Evolutionary conservation across 768 basidiomycete species (phyloP).

Genomic region (Suillus alpinus): DNA sequence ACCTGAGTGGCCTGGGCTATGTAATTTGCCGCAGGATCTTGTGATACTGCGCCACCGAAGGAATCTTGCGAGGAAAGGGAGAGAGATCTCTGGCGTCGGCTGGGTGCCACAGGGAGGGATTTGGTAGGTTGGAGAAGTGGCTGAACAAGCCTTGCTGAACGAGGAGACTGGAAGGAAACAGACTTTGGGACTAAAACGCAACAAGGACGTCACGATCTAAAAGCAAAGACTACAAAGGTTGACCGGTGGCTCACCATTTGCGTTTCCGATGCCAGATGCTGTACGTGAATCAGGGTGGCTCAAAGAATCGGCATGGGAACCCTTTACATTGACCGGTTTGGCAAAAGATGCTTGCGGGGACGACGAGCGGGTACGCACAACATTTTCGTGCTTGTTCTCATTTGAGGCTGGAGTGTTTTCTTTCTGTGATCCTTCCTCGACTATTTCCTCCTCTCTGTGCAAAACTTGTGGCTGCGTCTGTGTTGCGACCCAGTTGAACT

Average conservation of each 20-base stretch:
- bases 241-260: slow-evolving; percentile 28
- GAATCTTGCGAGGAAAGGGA: slow-evolving; percentile 56
- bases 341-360: slow-evolving; percentile 26
- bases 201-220: slow-evolving; percentile 25
- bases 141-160: slow-evolving; percentile 11
- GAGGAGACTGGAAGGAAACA: slow-evolving; percentile 34
- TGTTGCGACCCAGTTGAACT: slow-evolving; percentile 53
- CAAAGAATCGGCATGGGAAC: slow-evolving; percentile 24
- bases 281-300: slow-evolving; percentile 23
- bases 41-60: slow-evolving; percentile 51
- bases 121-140: slow-evolving; percentile 17
- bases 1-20: slow-evolving; percentile 43
- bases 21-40: slow-evolving; percentile 45
- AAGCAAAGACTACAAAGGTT: slow-evolving; percentile 16
- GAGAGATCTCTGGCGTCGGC: slow-evolving; percentile 31
- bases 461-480: slow-evolving; percentile 37
- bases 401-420: slow-evolving; percentile 39
- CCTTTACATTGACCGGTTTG: slow-evolving; percentile 19
- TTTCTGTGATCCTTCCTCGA: slow-evolving; percentile 48
- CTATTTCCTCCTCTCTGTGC: slow-evolving; percentile 19
- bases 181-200: slow-evolving; percentile 26
- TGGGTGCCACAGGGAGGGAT: slow-evolving; percentile 21
- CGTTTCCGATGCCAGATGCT: slow-evolving; percentile 27
- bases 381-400: slow-evolving; percentile 17
- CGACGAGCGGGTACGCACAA: slow-evolving; percentile 11